Base-by-base conservation (phyloP, 2,329 filamentous ascomycete species). In the Eurotiales sp. region DNA sequence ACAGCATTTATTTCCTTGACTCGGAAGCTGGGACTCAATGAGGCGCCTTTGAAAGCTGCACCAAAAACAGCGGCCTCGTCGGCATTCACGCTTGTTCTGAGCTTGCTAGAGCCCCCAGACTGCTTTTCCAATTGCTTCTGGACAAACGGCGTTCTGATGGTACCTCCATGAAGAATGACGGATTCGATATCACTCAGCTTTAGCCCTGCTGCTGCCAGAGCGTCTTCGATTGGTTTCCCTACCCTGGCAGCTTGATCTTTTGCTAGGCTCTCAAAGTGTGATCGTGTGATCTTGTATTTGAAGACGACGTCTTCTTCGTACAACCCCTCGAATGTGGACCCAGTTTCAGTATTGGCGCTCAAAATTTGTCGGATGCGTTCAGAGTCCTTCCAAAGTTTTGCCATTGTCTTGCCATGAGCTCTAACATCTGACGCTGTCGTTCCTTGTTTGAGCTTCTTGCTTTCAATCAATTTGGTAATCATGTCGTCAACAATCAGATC, bases 11-110 rank as follows among this genome's bases (percentile, higher is more conserved):
- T 99, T 65, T 97, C 93, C 79, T 97, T 99, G 66, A 99, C 93
- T 55, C 90, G 86, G 83, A 99, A 99, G 67, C 88, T 92, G 36
- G 92, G 90, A 72, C 90, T 96, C 53, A 99, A 79, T 60, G 89
- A 84, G 47, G 93, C 93, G 46, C 89, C 93, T 65, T 91, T 89
- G 79, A 99, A 97, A 23, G 87, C 91, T 50, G 93, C 92, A 61
- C 93, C 93, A 69, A 97, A 95, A 8, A 95, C 93, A 46, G 93
- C 93, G 21, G 93, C 87, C 72, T 99, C 93, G 63, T 99, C 93
- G 10, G 92, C 88, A 73, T 99, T 99, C 65, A 99, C 93, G 62
- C 95, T 99, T 64, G 86, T 87, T 58, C 90, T 86, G 54, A 99
- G 78, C 76, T 95, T 96, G 46, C 87, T 83, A 7, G 84, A 72